Conservation (phyloP, 306 rosid species). For the peach (Prunus persica) region DNA sequence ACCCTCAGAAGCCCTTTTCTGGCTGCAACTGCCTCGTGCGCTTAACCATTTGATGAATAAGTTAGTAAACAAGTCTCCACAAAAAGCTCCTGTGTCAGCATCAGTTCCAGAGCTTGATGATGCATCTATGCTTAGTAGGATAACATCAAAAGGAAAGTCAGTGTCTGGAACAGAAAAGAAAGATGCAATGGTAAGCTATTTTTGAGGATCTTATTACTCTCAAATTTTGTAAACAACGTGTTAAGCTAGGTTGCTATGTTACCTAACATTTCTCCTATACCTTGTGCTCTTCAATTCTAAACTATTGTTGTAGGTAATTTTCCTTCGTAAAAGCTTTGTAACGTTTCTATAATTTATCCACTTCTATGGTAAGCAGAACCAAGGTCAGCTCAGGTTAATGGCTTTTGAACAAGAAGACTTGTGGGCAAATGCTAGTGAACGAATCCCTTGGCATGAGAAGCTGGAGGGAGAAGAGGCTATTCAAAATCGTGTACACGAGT, state of each 20-base stretch:
- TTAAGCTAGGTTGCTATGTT: background rate
- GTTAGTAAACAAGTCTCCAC: conserved; percentile 57
- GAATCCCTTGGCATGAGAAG: conserved; percentile 88
- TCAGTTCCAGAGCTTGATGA: conserved; percentile 59
- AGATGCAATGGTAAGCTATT: conserved; percentile 52
- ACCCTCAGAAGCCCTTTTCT: conserved; percentile 87
- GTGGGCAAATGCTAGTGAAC: conserved; percentile 83
- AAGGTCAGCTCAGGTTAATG: conserved; percentile 77
- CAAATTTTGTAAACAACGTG: conserved; percentile 1
- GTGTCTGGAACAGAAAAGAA: conserved; percentile 48
- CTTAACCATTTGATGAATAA: conserved; percentile 71
- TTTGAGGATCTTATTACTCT: background rate
- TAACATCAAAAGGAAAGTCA: conserved; percentile 77
- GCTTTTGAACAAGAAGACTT: conserved; percentile 87
- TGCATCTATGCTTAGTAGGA: conserved; percentile 62
- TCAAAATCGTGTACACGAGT: conserved; percentile 95
- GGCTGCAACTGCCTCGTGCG: conserved; percentile 88
- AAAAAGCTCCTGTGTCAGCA: conserved; percentile 31
- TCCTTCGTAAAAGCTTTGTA: conserved; percentile 13
- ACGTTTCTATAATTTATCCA: conserved; percentile 21
- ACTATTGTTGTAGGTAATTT: background rate
- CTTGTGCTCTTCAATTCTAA: background rate
- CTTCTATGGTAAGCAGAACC: conserved; percentile 57
- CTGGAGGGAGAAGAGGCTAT: conserved; percentile 88
- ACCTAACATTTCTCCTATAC: conserved; percentile 1